Evolutionary conservation across 495 filamentous ascomycete genomes (phyloP), one percentile per base, ranked within the genome.

Genomic region (Penicillium mononematosum): DNA sequence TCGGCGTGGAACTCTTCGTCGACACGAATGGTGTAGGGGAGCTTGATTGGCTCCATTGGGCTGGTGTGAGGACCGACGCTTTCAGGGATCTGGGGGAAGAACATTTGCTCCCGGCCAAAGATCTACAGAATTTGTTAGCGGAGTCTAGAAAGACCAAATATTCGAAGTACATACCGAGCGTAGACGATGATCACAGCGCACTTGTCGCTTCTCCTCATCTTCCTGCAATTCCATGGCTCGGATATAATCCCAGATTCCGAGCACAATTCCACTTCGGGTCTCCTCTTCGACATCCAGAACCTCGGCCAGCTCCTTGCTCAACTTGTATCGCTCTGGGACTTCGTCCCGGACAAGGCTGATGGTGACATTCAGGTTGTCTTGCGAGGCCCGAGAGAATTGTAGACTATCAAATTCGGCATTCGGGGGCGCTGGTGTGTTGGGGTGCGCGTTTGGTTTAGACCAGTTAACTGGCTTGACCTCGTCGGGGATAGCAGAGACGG

Each of bases 191-290:
- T 99, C 94, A 65, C 95, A 98, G 56, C 88, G 85, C 56, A 99
- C 91, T 45, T 85, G 85, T 53, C 94, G 83, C 78, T 91, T 91
- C 67, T 99, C 94, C 22, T 96, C 92, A 53, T 96, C 90, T 60
- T 97, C 93, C 67, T 93, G 89, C 16, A 99, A 74, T 11, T 85
- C 86, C 80, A 89, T 90, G 20, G 88, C 81, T 57, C 88, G 87
- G 60, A 96, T 88, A 68, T 99, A 99, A 68, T 98, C 91, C 91
- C 91, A 98, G 27, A 99, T 82, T 25, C 88, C 92, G 77, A 93
- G 87, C 20, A 96, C 84, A 29, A 91, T 88, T 32, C 90, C 91
- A 36, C 90, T 85, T 12, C 90, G 83, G 16, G 92, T 92, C 50
- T 92, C 95, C 65, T 95, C 91, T 49, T 86, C 81, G 47, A 88